Percentiles rank a stretch among this genome's conserved stretches.
Conservation (phyloP, 83 land plant species). For the Picea engelmannii region DNA sequence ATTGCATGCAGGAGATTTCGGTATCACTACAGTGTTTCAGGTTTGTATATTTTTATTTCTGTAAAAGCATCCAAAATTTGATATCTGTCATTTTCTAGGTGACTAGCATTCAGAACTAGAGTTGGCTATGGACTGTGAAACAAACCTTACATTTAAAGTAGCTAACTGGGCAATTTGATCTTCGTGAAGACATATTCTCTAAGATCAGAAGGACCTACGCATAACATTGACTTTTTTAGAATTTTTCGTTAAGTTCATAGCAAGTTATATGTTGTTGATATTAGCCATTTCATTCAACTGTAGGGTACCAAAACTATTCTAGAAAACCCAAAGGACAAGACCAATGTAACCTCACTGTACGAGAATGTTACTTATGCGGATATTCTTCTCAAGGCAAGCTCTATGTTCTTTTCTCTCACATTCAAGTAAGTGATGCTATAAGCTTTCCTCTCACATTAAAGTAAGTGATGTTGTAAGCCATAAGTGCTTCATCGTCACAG, state of each 20-base stretch:
- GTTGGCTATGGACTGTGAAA: no score
- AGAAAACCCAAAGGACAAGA: slow-evolving; percentile 84
- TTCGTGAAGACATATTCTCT: no score
- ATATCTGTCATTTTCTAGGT: background rate
- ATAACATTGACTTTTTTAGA: background rate
- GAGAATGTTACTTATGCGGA: slow-evolving; percentile 91
- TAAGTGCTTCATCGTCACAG: no score
- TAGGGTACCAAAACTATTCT: slow-evolving; percentile 92
- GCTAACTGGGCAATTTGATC: no score
- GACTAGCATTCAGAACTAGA: no score
- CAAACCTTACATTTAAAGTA: no score
- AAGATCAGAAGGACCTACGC: no score
- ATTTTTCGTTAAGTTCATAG: background rate
- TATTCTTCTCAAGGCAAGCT: slow-evolving; percentile 83
- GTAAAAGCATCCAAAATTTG: background rate
- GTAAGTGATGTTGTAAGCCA: no score
- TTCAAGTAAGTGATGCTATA: no score
- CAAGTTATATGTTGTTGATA: no score
- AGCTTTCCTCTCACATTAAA: no score
- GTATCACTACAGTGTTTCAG: slow-evolving; percentile 97
- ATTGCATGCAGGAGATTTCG: slow-evolving; percentile 96
- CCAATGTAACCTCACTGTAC: slow-evolving; percentile 75
- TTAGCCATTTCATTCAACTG: slow-evolving; percentile 1
- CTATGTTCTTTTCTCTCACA: background rate
- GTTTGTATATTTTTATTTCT: slow-evolving; percentile 27